These are phyloP conservation scores for Rugosomyces carneus DNA, from an alignment of 1,284 basidiomycete species.

Conservation along the genomic window DNA sequence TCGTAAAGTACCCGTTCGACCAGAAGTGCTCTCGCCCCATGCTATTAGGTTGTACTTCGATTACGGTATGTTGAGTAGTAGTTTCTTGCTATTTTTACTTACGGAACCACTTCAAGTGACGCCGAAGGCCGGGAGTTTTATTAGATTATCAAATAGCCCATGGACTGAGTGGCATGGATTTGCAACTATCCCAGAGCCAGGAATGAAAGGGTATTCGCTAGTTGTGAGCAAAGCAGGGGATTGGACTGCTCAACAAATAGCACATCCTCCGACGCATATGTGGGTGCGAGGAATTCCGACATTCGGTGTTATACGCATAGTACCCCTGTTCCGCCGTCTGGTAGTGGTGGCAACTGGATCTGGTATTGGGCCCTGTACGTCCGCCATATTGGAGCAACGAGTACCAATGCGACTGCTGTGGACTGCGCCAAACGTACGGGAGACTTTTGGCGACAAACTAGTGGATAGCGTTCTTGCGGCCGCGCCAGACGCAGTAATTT, in stretches of 20 bases:
- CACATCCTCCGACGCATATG: constrained; percentile 44
- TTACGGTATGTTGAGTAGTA: constrained; percentile 32
- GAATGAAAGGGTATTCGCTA: constrained; percentile 48
- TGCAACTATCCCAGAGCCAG: constrained; percentile 47
- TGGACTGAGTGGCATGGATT: constrained; percentile 60
- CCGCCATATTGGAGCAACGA: constrained; percentile 44
- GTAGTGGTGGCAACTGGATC: constrained; percentile 58
- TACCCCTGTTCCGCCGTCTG: constrained; percentile 49
- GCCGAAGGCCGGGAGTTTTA: constrained; percentile 49
- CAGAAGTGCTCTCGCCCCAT: constrained; percentile 50
- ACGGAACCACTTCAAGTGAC: constrained; percentile 29
- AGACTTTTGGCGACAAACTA: constrained; percentile 54
- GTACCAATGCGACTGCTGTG: constrained; percentile 51
- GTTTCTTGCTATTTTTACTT: constrained; percentile 6
- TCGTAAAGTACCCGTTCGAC: constrained; percentile 46
- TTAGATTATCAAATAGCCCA: constrained; percentile 48
- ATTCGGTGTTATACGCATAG: constrained; percentile 50
- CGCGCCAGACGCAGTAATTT: constrained; percentile 48
- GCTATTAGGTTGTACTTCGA: constrained; percentile 54
- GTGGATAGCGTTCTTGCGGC: constrained; percentile 48
- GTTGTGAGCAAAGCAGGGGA: constrained; percentile 56
- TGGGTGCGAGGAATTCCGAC: constrained; percentile 54
- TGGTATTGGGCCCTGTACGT: constrained; percentile 56
- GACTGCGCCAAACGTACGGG: constrained; percentile 53
- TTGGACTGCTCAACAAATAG: constrained; percentile 50